Evolutionary conservation across 2,329 filamentous ascomycete genomes (phyloP), one percentile per base, ranked within the genome.

Genomic region (Aspergillus fumigatus): DNA sequence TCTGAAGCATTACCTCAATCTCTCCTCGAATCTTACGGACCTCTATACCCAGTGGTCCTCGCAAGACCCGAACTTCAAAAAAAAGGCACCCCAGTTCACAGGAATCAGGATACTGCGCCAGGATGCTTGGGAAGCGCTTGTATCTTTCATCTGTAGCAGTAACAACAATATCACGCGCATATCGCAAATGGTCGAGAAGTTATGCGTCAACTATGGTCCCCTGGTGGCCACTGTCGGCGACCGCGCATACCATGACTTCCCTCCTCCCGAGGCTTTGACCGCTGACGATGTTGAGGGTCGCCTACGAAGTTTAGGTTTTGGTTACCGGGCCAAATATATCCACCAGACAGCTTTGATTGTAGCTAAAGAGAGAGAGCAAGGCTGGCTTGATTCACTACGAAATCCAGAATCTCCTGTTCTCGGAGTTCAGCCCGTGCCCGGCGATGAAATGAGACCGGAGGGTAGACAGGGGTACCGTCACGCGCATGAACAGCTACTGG

Each of bases 141-240:
- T 99, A 25, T 88, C 89, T 55, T 99, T 99, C 74, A 99, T 99
- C 62, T 99, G 94, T 80, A 97, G 92, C 75, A 96, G 92, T 75
- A 99, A 99, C 76, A 99, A 99, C 77, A 97, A 99, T 71, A 99
- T 99, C 59, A 83, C 87, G 2, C 85, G 94, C 41, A 99, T 99
- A 71, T 93, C 90, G 4, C 90, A 95, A 74, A 99, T 99, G 94
- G 92, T 93, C 23, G 87, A 95, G 65, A 97, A 96, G 66, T 79
- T 99, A 11, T 99, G 95, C 71, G 73, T 83, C 27, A 83, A 95
- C 67, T 99, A 97, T 67, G 94, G 94, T 0, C 84, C 86, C 0
- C 78, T 90, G 3, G 83, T 97, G 53, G 89, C 84, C 1, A 80
- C 86, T 45, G 73, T 96, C 53, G 87, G 85, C 27, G 83, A 84